Conservation (phyloP, 1,284 basidiomycete species). For the Gymnopus androsaceus region DNA sequence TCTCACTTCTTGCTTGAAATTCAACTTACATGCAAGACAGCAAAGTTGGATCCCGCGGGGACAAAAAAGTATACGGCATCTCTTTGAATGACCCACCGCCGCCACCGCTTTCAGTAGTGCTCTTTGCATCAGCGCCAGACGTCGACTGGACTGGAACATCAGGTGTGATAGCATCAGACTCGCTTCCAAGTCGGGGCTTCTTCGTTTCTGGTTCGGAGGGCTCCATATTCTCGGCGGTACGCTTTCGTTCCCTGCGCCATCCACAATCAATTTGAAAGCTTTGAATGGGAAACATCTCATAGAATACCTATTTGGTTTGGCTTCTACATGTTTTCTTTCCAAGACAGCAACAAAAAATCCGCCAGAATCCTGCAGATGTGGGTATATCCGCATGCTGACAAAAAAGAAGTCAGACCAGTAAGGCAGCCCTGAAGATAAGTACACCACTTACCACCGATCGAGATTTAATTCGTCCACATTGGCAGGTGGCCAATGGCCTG, state of each 20-base stretch:
- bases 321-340: slow-evolving; percentile 46
- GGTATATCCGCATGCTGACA: slow-evolving; percentile 82
- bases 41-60: slow-evolving; percentile 71
- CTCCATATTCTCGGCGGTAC: slow-evolving; percentile 43
- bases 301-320: slow-evolving; percentile 28
- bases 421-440: neutral
- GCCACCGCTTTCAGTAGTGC: slow-evolving; percentile 18
- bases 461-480: slow-evolving; percentile 65
- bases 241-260: slow-evolving; percentile 44
- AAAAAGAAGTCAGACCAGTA: neutral
- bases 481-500: slow-evolving; percentile 80
- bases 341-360: slow-evolving; percentile 97
- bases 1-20: neutral
- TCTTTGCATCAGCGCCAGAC: slow-evolving; percentile 6
- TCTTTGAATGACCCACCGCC: slow-evolving; percentile 72
- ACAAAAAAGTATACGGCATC: slow-evolving; percentile 85
- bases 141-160: slow-evolving; percentile 10
- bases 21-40: slow-evolving; percentile 64
- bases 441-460: slow-evolving; percentile 63
- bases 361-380: slow-evolving; percentile 95
- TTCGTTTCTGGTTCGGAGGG: slow-evolving; percentile 43
- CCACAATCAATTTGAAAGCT: neutral
- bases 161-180: neutral
- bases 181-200: slow-evolving; percentile 28
- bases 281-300: slow-evolving; percentile 6